Conservation (phyloP, 257 asterid species). For the Catharanthus roseus region DNA sequence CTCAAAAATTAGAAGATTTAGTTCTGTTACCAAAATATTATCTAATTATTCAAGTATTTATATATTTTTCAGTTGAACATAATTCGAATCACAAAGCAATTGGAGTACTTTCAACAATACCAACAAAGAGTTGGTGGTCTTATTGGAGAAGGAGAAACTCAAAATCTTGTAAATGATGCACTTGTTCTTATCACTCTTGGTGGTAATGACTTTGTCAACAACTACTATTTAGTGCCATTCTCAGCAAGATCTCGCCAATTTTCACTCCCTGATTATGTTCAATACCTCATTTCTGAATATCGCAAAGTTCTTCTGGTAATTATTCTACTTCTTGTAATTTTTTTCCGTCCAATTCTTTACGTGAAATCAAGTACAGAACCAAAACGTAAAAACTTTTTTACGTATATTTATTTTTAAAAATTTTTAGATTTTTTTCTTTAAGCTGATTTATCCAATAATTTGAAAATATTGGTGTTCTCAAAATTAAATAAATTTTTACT, state of each 20-base stretch:
- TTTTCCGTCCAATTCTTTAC: too few relatives aligned
- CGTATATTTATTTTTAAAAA: too few relatives aligned
- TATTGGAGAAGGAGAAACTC: conserved; percentile 50
- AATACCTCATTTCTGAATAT: conserved; percentile 61
- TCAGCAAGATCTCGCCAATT: conserved; percentile 81
- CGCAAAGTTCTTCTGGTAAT: conserved; percentile 54
- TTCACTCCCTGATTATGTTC: conserved; percentile 56
- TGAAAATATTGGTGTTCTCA: too few relatives aligned
- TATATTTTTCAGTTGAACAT: conserved; percentile 51
- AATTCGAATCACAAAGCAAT: conserved; percentile 50
- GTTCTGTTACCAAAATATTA: too few relatives aligned
- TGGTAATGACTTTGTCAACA: conserved; percentile 89
- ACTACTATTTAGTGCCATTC: conserved; percentile 73
- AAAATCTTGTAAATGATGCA: conserved; percentile 51
- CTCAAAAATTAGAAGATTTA: too few relatives aligned
- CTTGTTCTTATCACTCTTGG: conserved; percentile 83
- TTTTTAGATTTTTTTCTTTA: too few relatives aligned
- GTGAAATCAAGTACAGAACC: too few relatives aligned
- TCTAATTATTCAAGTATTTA: background rate
- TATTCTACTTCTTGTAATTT: too few relatives aligned
- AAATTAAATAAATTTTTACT: too few relatives aligned
- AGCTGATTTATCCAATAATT: too few relatives aligned
- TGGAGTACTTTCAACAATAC: conserved; percentile 65
- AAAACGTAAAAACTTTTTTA: too few relatives aligned
- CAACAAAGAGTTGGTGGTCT: conserved; percentile 44